Base-by-base conservation (phyloP, 2,329 filamentous ascomycete genomes). In the Microsporum canis region DNA sequence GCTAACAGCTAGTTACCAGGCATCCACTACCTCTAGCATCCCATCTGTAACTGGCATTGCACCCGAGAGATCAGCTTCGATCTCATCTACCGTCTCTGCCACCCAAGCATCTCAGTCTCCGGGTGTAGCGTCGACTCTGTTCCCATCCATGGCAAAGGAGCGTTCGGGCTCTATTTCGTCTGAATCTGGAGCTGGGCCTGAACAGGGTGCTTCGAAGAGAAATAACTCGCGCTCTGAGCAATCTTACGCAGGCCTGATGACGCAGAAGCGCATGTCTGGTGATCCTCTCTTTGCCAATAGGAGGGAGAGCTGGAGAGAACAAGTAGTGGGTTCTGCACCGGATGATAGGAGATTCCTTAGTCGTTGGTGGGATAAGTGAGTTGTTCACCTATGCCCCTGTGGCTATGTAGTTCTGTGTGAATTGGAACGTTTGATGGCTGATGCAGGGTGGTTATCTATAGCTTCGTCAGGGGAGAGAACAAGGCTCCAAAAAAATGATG, bases 221-320 rank as follows among this genome's bases (percentile, higher is more conserved):
- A 43, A 7, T 10, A 57, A 17, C n/a, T 36, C 51, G 33, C 51
- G 36, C 33, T 55, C 51, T 34, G 51, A 55, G 71, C 71, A 57
- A 64, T 65, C 27, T 27, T 76, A 75, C 64, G 65, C 70, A 2
- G 72, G 73, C 34, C 69, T 80, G 63, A 72, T 73, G 3, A 71
- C 69, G 33, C 76, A 78, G 68, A 80, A 80, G 64, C 72, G 78
- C 8, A 73, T 73, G 43, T 71, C 68, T 0, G 61, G 60, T 7
- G 76, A 78, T 65, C 69, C 72, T 0, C 64, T 66, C 1, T 66
- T 73, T 45, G 65, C 68, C 5, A 71, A 69, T 1, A 69, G 78
- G 53, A 68, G 76, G 38, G 67, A 72, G 27, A 78, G 75, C 63
- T 80, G 75, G 68, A 71, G 71, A 58, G 78, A 80, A n/a, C 76